These are phyloP conservation scores for Aspergillus alliaceus DNA, from an alignment of 2,329 filamentous ascomycete species.

Conservation along the genomic window DNA sequence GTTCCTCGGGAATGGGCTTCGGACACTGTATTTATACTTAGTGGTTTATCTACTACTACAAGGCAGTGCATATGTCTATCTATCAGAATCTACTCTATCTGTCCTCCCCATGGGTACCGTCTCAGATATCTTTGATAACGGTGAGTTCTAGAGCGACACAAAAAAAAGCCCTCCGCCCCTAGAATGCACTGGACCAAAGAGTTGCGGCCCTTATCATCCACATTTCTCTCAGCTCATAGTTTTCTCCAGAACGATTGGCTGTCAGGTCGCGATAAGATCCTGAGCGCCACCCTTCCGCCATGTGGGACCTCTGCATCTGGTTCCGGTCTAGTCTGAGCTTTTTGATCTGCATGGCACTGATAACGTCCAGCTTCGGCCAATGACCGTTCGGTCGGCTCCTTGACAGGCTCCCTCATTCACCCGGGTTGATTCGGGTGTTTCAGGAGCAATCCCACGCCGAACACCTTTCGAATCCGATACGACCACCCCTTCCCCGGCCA, in stretches of 20 bases:
- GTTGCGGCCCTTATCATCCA: constrained; percentile 8
- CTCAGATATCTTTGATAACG: too few relatives aligned
- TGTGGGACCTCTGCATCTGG: constrained; percentile 7
- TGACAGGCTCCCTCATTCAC: constrained; percentile 6
- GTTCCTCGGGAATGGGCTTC: neutral
- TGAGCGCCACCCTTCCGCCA: constrained; percentile 13
- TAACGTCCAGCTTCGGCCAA: constrained; percentile 17
- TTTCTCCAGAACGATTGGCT: constrained; percentile 16
- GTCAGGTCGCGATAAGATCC: constrained; percentile 18
- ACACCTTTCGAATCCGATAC: neutral
- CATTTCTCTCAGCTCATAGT: constrained; percentile 20
- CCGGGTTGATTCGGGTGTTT: constrained; percentile 13
- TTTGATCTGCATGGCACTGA: constrained; percentile 13
- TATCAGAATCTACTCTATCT: neutral
- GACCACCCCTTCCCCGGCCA: too few relatives aligned
- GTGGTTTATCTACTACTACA: neutral
- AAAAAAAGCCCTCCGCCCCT: too few relatives aligned
- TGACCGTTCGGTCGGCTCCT: constrained; percentile 2
- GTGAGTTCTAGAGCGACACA: too few relatives aligned
- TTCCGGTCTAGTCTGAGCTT: constrained; percentile 6
- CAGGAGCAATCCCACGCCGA: constrained; percentile 2
- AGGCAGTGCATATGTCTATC: neutral
- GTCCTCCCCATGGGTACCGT: too few relatives aligned
- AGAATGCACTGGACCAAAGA: too few relatives aligned
- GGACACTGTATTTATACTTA: neutral